Evolutionary conservation across 2,329 filamentous ascomycete genomes (phyloP).

Genomic region (Ophiobolus disseminans): DNA sequence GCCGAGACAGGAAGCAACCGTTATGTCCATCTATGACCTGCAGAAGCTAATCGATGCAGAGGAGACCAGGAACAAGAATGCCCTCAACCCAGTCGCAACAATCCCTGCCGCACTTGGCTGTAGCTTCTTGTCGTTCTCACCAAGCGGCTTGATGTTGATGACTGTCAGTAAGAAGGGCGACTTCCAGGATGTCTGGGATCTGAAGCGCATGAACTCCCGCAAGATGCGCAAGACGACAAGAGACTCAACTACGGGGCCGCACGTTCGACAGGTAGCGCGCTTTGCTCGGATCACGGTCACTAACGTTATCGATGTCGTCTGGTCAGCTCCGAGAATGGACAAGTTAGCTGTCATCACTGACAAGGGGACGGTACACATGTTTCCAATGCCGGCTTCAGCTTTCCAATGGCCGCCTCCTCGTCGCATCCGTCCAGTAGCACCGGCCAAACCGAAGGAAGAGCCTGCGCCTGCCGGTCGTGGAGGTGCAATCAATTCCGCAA

Average conservation of each 20-base stretch:
- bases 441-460: conserved; percentile 42
- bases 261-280: conserved; percentile 82
- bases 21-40: conserved; percentile 78
- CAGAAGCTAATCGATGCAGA: conserved; percentile 61
- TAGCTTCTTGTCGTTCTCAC: conserved; percentile 81
- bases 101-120: conserved; percentile 77
- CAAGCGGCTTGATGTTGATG: conserved; percentile 75
- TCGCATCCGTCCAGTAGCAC: conserved; percentile 42
- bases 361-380: conserved; percentile 91
- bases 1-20: conserved; percentile 67
- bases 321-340: conserved; percentile 82
- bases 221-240: conserved; percentile 41
- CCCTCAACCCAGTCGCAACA: conserved; percentile 69
- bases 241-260: conserved; percentile 46
- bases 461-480: conserved; percentile 40
- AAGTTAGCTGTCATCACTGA: conserved; percentile 89
- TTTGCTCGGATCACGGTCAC: conserved; percentile 93
- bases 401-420: conserved; percentile 85
- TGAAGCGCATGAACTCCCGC: conserved; percentile 65
- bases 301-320: conserved; percentile 86
- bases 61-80: conserved; percentile 58
- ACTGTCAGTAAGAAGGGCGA: conserved; percentile 86
- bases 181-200: conserved; percentile 80
- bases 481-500: conserved; percentile 47
- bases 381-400: conserved; percentile 82